These are phyloP conservation scores for Leersia perrieri DNA, from an alignment of 176 grass and related monocot species.

Conservation along the genomic window DNA sequence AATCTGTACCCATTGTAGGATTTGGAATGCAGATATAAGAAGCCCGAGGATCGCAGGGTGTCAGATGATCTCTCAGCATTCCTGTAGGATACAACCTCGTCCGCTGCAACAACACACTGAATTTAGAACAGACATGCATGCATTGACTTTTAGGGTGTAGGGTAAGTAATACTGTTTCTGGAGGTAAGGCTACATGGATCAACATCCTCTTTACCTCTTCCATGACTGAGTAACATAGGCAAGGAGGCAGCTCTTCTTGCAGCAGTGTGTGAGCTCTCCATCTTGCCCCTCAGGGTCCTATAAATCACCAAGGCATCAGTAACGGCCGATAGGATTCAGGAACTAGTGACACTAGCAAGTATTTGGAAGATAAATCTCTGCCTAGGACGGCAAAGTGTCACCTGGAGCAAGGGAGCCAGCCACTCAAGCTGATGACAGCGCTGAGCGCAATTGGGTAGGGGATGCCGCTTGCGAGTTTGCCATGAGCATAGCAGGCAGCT, in stretches of 20 bases:
- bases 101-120: constrained; percentile 38
- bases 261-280: constrained; percentile 69
- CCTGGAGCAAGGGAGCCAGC: constrained; percentile 98
- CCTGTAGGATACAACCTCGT: constrained; percentile 83
- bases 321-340: background rate
- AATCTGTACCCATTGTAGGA: constrained; percentile 67
- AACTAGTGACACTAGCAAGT: background rate
- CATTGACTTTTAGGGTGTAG: background rate
- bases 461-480: constrained; percentile 63
- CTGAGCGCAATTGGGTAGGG: constrained; percentile 69
- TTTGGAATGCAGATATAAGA: constrained; percentile 65
- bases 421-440: constrained; percentile 65
- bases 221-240: constrained; percentile 69
- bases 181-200: background rate
- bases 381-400: constrained; percentile 3
- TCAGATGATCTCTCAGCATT: constrained; percentile 74
- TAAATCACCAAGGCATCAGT: background rate
- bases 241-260: constrained; percentile 66
- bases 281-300: constrained; percentile 72
- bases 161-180: background rate
- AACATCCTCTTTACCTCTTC: constrained; percentile 51
- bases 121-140: background rate
- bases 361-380: background rate
- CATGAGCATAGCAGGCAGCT: constrained; percentile 65
- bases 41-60: constrained; percentile 59